Evolutionary conservation across 106 monocot genomes (phyloP).

Genomic region (Dendrobium chrysotoxum): DNA sequence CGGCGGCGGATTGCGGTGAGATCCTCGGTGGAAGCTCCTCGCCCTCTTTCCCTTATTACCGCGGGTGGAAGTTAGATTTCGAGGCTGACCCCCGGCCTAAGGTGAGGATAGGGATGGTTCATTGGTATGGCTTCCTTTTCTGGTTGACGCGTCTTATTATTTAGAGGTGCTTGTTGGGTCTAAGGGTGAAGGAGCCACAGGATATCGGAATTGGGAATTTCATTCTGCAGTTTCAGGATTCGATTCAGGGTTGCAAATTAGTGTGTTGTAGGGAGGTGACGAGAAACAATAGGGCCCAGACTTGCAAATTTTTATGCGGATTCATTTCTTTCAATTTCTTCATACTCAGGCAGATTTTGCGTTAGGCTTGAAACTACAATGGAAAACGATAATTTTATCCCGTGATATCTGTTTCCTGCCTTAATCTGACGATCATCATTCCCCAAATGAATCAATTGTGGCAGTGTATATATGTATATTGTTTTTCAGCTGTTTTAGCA

Average conservation of each 20-base stretch:
- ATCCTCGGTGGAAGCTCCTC: slow-evolving; percentile 38
- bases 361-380: neutral
- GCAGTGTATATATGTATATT: neutral
- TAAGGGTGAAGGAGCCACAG: neutral
- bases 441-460: neutral
- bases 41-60: slow-evolving; percentile 39
- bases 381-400: neutral
- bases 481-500: neutral
- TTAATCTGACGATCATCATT: neutral
- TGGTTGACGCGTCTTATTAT: neutral
- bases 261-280: neutral
- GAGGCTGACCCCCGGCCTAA: slow-evolving; percentile 38
- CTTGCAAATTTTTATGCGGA: neutral
- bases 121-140: neutral
- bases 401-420: neutral
- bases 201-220: neutral
- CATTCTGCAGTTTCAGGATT: neutral
- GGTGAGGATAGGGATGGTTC: slow-evolving; percentile 22
- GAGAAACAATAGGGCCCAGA: neutral
- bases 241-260: neutral
- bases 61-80: slow-evolving; percentile 38
- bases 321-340: neutral
- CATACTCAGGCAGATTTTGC: neutral
- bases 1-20: slow-evolving; percentile 46
- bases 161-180: slow-evolving; percentile 1